Evolutionary conservation across 371 early-diverging fungal species (phyloP).

Genomic region (Mucor velutinosus): DNA sequence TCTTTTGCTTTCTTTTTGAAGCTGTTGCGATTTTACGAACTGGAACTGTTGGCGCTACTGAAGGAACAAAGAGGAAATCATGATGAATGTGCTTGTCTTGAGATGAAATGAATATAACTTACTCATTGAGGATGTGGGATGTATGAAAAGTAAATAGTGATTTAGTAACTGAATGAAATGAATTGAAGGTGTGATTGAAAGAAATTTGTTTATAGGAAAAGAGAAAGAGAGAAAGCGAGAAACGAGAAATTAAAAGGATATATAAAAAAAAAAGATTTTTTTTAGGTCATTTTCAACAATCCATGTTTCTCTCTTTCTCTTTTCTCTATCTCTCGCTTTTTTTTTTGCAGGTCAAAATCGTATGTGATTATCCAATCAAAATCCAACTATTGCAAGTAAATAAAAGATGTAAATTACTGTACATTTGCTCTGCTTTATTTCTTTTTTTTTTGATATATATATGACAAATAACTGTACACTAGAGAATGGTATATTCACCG

Average conservation of each 20-base stretch:
- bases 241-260: neutral
- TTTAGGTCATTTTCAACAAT: neutral
- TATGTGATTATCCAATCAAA: constrained; percentile 1
- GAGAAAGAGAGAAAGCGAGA: neutral
- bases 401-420: neutral
- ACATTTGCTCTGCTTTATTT: neutral
- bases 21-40: constrained; percentile 2
- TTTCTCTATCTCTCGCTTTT: neutral
- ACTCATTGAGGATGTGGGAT: neutral
- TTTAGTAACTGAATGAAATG: neutral
- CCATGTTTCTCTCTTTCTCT: neutral
- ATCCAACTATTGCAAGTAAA: neutral
- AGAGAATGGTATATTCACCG: neutral
- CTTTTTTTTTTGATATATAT: neutral
- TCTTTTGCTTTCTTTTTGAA: constrained; percentile 22
- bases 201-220: neutral
- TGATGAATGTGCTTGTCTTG: neutral
- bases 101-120: neutral
- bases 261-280: constrained; percentile 2
- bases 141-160: neutral
- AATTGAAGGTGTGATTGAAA: neutral
- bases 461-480: neutral
- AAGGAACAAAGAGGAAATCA: neutral
- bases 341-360: neutral
- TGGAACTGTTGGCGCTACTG: constrained; percentile 5